phyloP scores from a whole-genome alignment of 202 grass and related monocot species.

The Eragrostis tef region DNA sequence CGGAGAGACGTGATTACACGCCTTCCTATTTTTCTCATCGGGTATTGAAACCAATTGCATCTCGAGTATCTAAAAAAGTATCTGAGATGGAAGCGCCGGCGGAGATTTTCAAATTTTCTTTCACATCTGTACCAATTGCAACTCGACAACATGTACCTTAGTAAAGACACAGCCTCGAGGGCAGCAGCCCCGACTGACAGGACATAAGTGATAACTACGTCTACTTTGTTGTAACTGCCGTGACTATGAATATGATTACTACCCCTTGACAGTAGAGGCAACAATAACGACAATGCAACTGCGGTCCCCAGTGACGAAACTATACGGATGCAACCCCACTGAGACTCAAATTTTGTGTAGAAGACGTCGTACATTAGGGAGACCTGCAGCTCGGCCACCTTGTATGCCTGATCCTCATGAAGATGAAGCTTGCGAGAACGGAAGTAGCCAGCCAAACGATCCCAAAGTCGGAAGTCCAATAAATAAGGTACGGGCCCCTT shows the following conservation, averaged over 20 bases:
- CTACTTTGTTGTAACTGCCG: constrained; percentile 1
- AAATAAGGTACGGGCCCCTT: neutral
- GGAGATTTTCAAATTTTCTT: too few relatives aligned
- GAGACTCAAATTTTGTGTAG: constrained; percentile 43
- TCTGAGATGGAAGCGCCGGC: too few relatives aligned
- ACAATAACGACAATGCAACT: constrained; percentile 15
- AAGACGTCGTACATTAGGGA: constrained; percentile 50
- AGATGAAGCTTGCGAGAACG: too few relatives aligned
- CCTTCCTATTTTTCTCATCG: too few relatives aligned
- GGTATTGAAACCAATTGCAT: too few relatives aligned
- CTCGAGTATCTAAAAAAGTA: too few relatives aligned
- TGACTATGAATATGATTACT: too few relatives aligned
- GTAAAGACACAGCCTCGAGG: constrained; percentile 25
- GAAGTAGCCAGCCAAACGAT: too few relatives aligned
- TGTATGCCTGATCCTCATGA: constrained; percentile 7
- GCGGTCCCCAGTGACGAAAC: neutral
- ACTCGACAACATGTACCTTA: constrained; percentile 37
- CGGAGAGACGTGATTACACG: neutral
- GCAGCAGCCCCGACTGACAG: constrained; percentile 29
- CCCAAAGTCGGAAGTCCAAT: too few relatives aligned
- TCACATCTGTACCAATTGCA: neutral
- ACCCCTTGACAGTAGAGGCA: neutral
- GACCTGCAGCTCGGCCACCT: constrained; percentile 47
- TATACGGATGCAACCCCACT: constrained; percentile 5
- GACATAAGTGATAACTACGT: constrained; percentile 47